Percentiles rank a stretch among this genome's conserved stretches.
Conservation (phyloP, 768 basidiomycete genomes). For the Suillus clintonianus region DNA sequence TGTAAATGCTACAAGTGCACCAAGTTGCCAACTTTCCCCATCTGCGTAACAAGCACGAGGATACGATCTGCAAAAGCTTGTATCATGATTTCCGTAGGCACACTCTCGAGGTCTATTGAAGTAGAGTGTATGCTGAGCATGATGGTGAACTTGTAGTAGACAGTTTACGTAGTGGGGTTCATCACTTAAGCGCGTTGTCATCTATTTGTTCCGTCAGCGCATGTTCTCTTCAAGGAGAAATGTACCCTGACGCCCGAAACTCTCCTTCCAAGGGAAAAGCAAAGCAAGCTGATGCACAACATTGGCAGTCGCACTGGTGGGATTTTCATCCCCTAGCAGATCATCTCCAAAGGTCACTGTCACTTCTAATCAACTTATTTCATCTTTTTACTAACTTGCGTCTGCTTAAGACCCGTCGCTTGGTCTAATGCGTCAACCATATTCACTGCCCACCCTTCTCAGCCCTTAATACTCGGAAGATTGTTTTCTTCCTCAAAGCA, state of each 20-base stretch:
- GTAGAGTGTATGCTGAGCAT: slow-evolving; percentile 41
- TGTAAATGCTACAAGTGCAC: slow-evolving; percentile 41
- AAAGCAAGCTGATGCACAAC: slow-evolving; percentile 42
- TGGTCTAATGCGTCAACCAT: slow-evolving; percentile 74
- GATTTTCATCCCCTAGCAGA: slow-evolving; percentile 66
- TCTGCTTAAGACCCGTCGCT: slow-evolving; percentile 56
- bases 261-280: slow-evolving; percentile 57
- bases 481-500: slow-evolving; percentile 72
- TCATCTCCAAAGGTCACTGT: slow-evolving; percentile 58
- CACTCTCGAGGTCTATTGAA: slow-evolving; percentile 53
- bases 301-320: slow-evolving; percentile 74
- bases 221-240: slow-evolving; percentile 17
- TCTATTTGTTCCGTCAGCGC: slow-evolving; percentile 5
- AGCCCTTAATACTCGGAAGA: slow-evolving; percentile 59
- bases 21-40: slow-evolving; percentile 87
- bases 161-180: not conserved
- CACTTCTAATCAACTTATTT: slow-evolving; percentile 10
- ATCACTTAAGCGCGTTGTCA: not conserved
- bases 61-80: slow-evolving; percentile 81
- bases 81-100: slow-evolving; percentile 71
- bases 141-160: not conserved
- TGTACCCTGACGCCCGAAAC: slow-evolving; percentile 22
- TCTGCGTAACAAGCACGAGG: slow-evolving; percentile 86
- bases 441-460: slow-evolving; percentile 65
- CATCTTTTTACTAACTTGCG: not conserved